Base-by-base conservation (phyloP, 177 flowering plant species). In the Tripterygium wilfordii region DNA sequence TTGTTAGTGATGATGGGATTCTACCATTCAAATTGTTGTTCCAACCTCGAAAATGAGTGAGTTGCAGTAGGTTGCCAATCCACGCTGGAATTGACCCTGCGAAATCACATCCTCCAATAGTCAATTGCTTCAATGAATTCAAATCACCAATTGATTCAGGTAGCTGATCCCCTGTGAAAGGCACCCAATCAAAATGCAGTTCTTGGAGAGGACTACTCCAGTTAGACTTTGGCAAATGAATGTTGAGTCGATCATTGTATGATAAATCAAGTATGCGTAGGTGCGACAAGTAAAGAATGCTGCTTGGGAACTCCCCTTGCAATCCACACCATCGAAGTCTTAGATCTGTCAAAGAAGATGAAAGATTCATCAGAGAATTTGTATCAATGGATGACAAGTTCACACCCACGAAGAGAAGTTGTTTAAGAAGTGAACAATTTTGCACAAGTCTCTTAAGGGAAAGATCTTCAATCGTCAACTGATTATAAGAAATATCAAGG, bases 271-370 rank as follows among this genome's bases (percentile, higher is more conserved):
- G n/a, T n/a, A n/a, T n/a, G n/a, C n/a, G n/a, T n/a, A n/a, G n/a
- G n/a, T n/a, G n/a, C n/a, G n/a, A n/a, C n/a, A n/a, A n/a, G n/a
- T n/a, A n/a, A n/a, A n/a, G n/a, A n/a, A n/a, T n/a, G n/a, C n/a
- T n/a, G n/a, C n/a, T n/a, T 19, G 56, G 56, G 15, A 51, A 30
- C 8, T 15, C 17, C n/a, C 56, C 56, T 3, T 51, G 29, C 24
- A 51, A 31, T 12, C 14, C 14, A 14, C 46, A 28, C 1, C 14
- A 2, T 13, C n/a, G 5, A 3, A 55, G 27, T 8, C 8, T 1
- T 4, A 55, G 45, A 19, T 51, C 36, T 21, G 14, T 18, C 18
- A 55, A 36, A n/a, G 51, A 46, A 30, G 60, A 19, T 15, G 15
- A 29, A 16, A n/a, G n/a, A n/a, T 40, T 46, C 10, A 27, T 31